A percentile compares a stretch with the other conserved stretches of the same genome.
Conservation (phyloP, 2,329 filamentous ascomycete genomes). For the Cercospora janseana region DNA sequence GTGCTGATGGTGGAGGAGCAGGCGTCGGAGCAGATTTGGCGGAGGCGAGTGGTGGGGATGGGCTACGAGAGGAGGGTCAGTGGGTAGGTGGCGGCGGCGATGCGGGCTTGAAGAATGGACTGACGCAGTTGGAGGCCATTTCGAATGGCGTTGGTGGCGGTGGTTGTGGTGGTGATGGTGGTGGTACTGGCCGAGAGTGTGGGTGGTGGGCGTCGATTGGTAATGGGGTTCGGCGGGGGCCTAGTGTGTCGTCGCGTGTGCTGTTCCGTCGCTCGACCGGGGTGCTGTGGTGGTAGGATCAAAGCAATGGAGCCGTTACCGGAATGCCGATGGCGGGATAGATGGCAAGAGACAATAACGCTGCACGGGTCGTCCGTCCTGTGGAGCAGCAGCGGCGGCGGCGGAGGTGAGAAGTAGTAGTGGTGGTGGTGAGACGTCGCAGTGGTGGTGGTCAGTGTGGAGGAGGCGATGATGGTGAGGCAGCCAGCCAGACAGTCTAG, state of each 20-base stretch:
- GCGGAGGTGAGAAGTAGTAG: too few species aligned
- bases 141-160: neutral
- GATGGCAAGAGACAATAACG: constrained; percentile 1
- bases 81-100: neutral
- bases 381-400: too few species aligned
- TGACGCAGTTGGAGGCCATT: constrained; percentile 23
- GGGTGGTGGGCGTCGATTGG: too few species aligned
- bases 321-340: neutral
- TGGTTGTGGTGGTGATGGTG: neutral
- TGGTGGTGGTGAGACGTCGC: too few species aligned
- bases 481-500: neutral
- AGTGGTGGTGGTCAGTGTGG: neutral
- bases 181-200: too few species aligned
- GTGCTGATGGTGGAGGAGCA: constrained; percentile 74
- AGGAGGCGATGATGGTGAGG: neutral
- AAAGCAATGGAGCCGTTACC: neutral
- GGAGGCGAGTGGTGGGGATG: constrained; percentile 71
- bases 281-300: neutral
- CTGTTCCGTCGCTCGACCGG: constrained; percentile 1
- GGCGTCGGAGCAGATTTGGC: constrained; percentile 82
- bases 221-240: neutral
- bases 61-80: constrained; percentile 56
- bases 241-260: neutral
- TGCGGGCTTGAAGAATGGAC: constrained; percentile 9
- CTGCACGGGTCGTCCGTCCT: too few species aligned